Evolutionary conservation across 768 basidiomycete genomes (phyloP).

Genomic region (Russula compacta): DNA sequence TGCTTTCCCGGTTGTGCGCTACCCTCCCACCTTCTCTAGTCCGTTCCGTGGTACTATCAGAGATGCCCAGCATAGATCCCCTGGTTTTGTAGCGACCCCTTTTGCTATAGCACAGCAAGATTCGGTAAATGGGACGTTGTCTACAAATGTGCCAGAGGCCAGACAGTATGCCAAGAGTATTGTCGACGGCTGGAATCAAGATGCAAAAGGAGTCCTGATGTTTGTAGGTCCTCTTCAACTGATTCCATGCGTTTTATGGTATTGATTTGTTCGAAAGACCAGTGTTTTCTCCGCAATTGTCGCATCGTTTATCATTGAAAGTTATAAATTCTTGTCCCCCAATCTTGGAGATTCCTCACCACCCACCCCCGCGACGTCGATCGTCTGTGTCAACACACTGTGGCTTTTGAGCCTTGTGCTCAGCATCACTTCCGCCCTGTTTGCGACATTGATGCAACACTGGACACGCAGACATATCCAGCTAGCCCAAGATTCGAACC

Average conservation of each 20-base stretch:
- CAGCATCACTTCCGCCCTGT: conserved; percentile 10
- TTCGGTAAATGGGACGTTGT: background rate
- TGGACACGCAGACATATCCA: conserved; percentile 9
- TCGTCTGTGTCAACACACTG: conserved; percentile 4
- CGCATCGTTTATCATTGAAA: conserved; percentile 18
- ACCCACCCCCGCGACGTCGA: background rate
- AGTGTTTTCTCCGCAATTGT: conserved; percentile 21
- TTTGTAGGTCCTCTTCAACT: conserved; percentile 6
- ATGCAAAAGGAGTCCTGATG: conserved; percentile 9
- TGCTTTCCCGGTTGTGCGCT: background rate
- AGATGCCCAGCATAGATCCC: background rate
- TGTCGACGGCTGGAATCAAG: conserved; percentile 7
- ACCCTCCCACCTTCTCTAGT: conserved; percentile 1
- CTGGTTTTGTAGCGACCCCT: background rate
- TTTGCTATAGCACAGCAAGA: background rate
- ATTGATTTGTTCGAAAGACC: conserved; percentile 3
- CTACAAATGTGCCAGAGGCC: background rate
- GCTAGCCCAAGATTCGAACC: conserved; percentile 22
- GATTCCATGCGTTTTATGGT: too few relatives aligned
- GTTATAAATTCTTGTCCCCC: conserved; percentile 12
- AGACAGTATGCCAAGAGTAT: background rate
- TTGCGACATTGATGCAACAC: conserved; percentile 4
- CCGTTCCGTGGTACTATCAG: background rate
- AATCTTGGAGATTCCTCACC: background rate
- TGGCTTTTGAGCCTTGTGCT: conserved; percentile 15